phyloP scores from a whole-genome alignment of 2,329 filamentous ascomycete genomes.

The Sporothrix globosa region DNA sequence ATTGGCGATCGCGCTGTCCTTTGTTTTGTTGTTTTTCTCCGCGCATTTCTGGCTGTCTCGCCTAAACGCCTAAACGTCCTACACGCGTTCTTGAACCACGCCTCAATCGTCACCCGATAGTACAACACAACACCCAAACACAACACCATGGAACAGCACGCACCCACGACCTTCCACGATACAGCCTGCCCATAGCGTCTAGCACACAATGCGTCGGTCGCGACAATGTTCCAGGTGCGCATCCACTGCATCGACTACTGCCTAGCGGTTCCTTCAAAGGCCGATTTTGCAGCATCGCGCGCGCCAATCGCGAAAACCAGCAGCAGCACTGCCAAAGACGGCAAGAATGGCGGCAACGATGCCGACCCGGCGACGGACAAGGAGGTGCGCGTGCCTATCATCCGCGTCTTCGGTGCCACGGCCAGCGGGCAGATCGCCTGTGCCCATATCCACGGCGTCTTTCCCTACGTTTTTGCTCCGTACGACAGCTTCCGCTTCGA shows the following conservation, averaged over 20 bases:
- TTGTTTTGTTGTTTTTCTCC: not conserved
- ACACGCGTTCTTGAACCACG: conserved; percentile 20
- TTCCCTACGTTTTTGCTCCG: conserved; percentile 86
- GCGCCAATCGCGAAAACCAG: conserved; percentile 41
- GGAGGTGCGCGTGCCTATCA: conserved; percentile 75
- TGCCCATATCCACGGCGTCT: conserved; percentile 91
- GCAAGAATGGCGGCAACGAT: not conserved
- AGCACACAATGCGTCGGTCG: conserved; percentile 26
- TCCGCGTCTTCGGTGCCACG: conserved; percentile 89
- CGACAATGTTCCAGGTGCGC: conserved; percentile 74
- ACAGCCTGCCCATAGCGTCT: not conserved
- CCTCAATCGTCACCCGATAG: not conserved
- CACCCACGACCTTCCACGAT: not conserved
- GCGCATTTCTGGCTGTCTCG: not conserved
- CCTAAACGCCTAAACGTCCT: conserved; percentile 16
- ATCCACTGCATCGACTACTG: conserved; percentile 97
- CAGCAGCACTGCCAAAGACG: not conserved
- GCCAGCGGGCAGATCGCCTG: conserved; percentile 96
- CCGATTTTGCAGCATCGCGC: conserved; percentile 69
- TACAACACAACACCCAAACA: not conserved
- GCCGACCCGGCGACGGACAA: not conserved
- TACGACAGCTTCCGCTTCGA: conserved; percentile 24
- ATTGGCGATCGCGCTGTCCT: conserved; percentile 24
- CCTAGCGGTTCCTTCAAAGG: conserved; percentile 74
- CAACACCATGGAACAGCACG: not conserved